These are phyloP conservation scores for Neurospora sp. DNA, from an alignment of 495 filamentous ascomycete species.

Conservation along the genomic window DNA sequence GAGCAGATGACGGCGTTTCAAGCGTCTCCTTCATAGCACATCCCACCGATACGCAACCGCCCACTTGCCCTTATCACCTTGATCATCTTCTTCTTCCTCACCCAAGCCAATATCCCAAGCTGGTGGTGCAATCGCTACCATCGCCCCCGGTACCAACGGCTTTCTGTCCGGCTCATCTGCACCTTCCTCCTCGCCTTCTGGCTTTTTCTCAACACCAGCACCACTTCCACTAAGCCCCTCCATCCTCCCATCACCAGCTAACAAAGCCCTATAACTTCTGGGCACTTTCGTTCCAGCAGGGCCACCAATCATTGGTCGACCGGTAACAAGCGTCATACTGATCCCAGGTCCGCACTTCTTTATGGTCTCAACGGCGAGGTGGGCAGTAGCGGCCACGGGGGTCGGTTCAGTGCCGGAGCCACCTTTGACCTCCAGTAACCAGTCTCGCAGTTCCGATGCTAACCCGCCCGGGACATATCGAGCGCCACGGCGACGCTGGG, in stretches of 20 bases:
- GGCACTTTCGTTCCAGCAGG: background rate
- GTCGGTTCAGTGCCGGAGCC: constrained; percentile 9
- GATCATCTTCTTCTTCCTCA: constrained; percentile 5
- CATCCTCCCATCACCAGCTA: constrained; percentile 29
- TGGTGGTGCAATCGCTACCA: constrained; percentile 29
- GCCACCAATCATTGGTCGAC: constrained; percentile 1
- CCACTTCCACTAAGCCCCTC: background rate
- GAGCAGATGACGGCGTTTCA: background rate
- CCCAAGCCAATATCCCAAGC: constrained; percentile 34
- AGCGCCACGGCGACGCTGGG: constrained; percentile 22
- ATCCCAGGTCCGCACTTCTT: constrained; percentile 4
- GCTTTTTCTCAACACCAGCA: background rate
- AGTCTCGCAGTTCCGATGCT: constrained; percentile 33
- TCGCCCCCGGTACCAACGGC: constrained; percentile 16
- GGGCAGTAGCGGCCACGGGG: constrained; percentile 1
- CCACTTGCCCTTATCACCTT: constrained; percentile 18
- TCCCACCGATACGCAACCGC: constrained; percentile 37
- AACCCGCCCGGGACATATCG: constrained; percentile 31
- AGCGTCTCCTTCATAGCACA: background rate
- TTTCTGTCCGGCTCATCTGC: constrained; percentile 13
- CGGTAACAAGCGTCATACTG: constrained; percentile 11
- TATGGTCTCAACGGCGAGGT: constrained; percentile 18
- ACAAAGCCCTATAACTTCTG: constrained; percentile 12
- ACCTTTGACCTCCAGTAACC: constrained; percentile 35
- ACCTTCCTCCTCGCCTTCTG: constrained; percentile 4